Evolutionary conservation across 495 filamentous ascomycete species (phyloP).

Genomic region (Penicillium fimorum): DNA sequence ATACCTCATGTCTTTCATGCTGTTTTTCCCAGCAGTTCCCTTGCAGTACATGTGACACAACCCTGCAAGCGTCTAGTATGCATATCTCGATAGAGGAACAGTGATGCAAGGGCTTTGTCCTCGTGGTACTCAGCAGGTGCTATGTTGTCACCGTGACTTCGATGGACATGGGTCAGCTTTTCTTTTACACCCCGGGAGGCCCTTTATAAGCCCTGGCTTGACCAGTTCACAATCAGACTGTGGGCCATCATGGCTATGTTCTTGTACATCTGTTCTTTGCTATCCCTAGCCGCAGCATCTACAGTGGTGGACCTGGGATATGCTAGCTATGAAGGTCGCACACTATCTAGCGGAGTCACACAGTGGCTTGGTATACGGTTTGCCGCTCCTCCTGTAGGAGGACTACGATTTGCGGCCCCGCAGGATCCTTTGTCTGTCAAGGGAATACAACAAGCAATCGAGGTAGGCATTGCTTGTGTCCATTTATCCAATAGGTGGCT

Average conservation of each 20-base stretch:
- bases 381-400: constrained; percentile 57
- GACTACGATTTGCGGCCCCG: constrained; percentile 59
- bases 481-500: neutral
- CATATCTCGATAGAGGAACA: neutral
- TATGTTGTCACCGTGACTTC: neutral
- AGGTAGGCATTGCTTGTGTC: constrained; percentile 29
- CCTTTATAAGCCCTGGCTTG: constrained; percentile 14
- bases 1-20: neutral
- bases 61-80: constrained; percentile 4
- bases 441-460: constrained; percentile 43
- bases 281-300: constrained; percentile 20
- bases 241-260: constrained; percentile 18
- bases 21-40: neutral
- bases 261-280: constrained; percentile 15
- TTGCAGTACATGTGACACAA: neutral
- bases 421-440: constrained; percentile 46
- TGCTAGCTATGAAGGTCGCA: constrained; percentile 38
- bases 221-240: constrained; percentile 1
- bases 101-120: constrained; percentile 1
- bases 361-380: constrained; percentile 68
- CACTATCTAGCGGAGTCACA: constrained; percentile 45
- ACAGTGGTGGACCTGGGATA: constrained; percentile 45
- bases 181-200: constrained; percentile 6
- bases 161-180: neutral
- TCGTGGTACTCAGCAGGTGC: neutral